Base-by-base conservation (phyloP, 2,329 filamentous ascomycete species). In the Aspergillus fijiensis region DNA sequence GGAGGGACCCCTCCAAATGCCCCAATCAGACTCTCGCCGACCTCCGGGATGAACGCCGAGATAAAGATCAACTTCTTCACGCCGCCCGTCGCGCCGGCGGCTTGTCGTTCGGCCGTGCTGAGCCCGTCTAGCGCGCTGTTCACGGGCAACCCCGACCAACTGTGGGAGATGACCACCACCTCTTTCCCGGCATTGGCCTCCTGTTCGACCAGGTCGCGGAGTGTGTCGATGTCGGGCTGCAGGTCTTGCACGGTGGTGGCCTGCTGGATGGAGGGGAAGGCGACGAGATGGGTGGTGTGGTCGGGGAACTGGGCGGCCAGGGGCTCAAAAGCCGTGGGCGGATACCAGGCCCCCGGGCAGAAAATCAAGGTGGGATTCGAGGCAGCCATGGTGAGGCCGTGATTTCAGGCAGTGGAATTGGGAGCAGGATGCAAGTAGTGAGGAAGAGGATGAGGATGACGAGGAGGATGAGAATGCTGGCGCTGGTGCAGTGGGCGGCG, bases 111-210 rank as follows among this genome's bases (percentile, higher is more conserved):
- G 3, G 61, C 42, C 48, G 70, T 72, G 31, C 69, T 70, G 25
- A 78, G 68, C 1, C 72, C 73, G 11, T 70, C 63, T 1, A 75
- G 60, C 2, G 71, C 70, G 59, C 74, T 74, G 63, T 67, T 76
- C 16, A 75, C 74, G 0, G 74, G 74, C 10, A 77, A 57, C 2
- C 73, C 72, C 4, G 74, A 69, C 71, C 75, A 77, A 60, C 74
- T 76, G 65, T 76, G 74, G 27, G 67, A 63, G 5, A 76, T 55
- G 4, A 76, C 49, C 16, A 75, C 61, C 6, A 76, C 65, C 6
- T 74, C 67, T 19, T 64, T 61, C 0, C 76, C 75, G 1, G 68
- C 64, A 1, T 69, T 59, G 4, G 63, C 65, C 11, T 70, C 76
- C 0, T 66, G 59, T n/a, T 70, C 67, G 10, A 78, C 63, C 0